Base-by-base conservation (phyloP, 331 rosid genomes). In the Malus hybrid region DNA sequence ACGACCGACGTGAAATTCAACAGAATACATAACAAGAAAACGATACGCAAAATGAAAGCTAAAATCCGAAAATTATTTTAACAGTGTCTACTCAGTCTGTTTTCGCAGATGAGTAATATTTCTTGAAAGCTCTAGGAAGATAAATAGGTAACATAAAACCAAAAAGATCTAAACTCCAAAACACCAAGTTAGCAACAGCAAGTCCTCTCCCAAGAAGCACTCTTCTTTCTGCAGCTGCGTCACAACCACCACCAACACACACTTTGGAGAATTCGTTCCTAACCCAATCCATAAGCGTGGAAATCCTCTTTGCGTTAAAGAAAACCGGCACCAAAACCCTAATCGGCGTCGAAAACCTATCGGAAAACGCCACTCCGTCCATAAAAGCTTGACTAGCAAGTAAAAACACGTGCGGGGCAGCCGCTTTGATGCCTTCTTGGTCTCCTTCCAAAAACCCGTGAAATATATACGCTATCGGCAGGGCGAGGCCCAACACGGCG, bases 81-180 rank as follows among this genome's bases (percentile, higher is more conserved):
- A 42, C 44, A 39, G 11, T 36, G 44, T 36, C 44, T 36, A 56
- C 29, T 69, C 73, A 70, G 28, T 70, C 60, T 56, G 18, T 77
- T 62, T 90, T 87, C 22, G 24, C 68, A 42, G 87, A 42, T 42
- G 48, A 76, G 82, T 88, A 88, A 76, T 93, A 91, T 36, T 70
- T 30, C 82, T 83, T 87, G 46, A 93, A 91, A 75, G 90, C 97
- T 71, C 66, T 91, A 0, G 97, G 97, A 75, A 93, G 87, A 89
- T 88, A 93, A 76, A 93, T 85, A 78, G 97, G 97, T 77, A 93
- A 78, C 48, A 93, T 77, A 79, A 91, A 91, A 7, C 91, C 89
- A 78, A 93, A 91, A 28, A 91, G 87, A 81, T 93, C 89, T 68
- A 80, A 84, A 73, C 87, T 78, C 98, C 97, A 91, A 50, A 91